A percentile compares a stretch with the other conserved stretches of the same genome.
phyloP scores from a whole-genome alignment of 2,329 filamentous ascomycete genomes.

The Sporothrix globosa region DNA sequence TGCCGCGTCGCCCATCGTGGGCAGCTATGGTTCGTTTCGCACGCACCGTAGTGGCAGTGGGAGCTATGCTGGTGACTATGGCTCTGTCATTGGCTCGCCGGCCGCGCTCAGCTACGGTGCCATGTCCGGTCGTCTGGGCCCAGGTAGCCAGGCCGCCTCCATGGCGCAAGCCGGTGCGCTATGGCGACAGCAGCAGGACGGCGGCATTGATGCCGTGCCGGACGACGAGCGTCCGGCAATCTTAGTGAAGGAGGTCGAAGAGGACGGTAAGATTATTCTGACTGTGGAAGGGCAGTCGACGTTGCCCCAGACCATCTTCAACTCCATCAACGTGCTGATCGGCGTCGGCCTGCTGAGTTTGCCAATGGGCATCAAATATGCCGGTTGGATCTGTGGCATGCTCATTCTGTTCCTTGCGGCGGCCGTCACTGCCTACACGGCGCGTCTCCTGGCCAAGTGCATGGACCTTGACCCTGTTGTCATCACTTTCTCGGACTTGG shows the following conservation, averaged over 20 bases:
- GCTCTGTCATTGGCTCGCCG: conserved; percentile 52
- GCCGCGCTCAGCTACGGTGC: conserved; percentile 32
- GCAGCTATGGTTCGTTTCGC: conserved; percentile 59
- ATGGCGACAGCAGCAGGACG: conserved; percentile 58
- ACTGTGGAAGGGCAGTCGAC: conserved; percentile 93
- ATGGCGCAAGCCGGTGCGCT: conserved; percentile 57
- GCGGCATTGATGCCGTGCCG: conserved; percentile 44
- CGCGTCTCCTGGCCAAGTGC: conserved; percentile 81
- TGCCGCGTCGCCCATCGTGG: conserved; percentile 27
- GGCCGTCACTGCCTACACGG: conserved; percentile 80
- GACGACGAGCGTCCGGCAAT: conserved; percentile 71
- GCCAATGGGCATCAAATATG: conserved; percentile 83
- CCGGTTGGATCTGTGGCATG: conserved; percentile 85
- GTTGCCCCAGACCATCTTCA: conserved; percentile 92
- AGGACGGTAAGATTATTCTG: conserved; percentile 82
- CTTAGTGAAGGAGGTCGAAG: conserved; percentile 85
- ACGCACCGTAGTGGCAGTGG: conserved; percentile 46
- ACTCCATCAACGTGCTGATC: conserved; percentile 91
- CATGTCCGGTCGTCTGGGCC: conserved; percentile 40
- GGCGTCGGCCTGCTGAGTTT: conserved; percentile 88
- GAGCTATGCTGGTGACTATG: conserved; percentile 49
- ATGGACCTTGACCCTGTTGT: conserved; percentile 82
- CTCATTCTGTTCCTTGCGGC: conserved; percentile 74
- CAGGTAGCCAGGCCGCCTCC: conserved; percentile 43
- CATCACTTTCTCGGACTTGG: conserved; percentile 92